Conservation (phyloP, 2,329 filamentous ascomycete species). For the Trichoderma arundinaceum region DNA sequence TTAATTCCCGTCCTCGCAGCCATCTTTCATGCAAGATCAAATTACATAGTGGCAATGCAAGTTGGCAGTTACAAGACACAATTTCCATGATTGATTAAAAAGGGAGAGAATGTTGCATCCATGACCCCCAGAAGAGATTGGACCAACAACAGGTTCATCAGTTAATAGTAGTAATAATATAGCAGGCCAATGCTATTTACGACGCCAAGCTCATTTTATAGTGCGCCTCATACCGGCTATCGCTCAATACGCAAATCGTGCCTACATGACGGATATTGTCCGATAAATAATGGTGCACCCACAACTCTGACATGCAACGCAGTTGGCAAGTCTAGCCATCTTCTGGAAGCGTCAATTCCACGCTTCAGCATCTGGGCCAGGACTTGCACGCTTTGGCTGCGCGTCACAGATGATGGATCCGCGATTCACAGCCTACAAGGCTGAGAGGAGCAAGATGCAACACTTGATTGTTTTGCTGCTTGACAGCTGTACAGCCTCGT, state of each 20-base stretch:
- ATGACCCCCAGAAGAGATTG: neutral
- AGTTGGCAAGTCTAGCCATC: neutral
- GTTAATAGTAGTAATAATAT: too few species aligned
- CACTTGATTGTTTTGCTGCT: too few species aligned
- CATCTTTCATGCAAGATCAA: slow-evolving; percentile 4
- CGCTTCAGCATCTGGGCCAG: neutral
- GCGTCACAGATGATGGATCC: neutral
- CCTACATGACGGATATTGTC: neutral
- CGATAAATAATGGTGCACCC: neutral
- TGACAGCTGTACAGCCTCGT: neutral
- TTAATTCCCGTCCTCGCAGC: neutral
- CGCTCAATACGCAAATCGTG: neutral
- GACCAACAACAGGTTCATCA: too few species aligned
- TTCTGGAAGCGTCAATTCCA: neutral
- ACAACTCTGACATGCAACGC: neutral
- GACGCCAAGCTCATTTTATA: neutral
- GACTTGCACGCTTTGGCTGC: neutral
- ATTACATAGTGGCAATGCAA: neutral
- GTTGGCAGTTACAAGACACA: neutral
- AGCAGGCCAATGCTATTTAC: too few species aligned
- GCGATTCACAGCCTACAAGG: too few species aligned
- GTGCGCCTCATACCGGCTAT: neutral
- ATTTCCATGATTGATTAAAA: neutral
- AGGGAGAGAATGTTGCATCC: neutral
- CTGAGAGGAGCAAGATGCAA: neutral